Evolutionary conservation across 257 asterid genomes (phyloP).

Genomic region (Solanum etuberosum): DNA sequence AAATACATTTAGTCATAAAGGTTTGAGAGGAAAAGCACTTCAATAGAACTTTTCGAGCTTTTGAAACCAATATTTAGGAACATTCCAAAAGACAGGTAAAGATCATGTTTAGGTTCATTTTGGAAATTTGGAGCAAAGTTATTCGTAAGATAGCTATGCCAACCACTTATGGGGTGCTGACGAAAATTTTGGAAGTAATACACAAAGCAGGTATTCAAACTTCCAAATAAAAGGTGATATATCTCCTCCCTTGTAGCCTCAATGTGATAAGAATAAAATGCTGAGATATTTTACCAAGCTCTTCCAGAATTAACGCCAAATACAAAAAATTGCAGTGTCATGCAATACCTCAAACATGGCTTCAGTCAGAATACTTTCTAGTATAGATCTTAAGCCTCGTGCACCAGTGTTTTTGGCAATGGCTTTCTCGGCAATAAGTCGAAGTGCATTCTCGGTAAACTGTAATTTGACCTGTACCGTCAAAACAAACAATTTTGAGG

Average conservation of each 20-base stretch:
- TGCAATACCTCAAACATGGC: constrained; percentile 83
- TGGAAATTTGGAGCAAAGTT: background rate
- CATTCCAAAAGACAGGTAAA: background rate
- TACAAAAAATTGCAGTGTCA: background rate
- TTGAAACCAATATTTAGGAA: background rate
- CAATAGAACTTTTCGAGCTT: background rate
- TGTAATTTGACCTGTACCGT: constrained; percentile 50
- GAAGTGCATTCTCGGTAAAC: constrained; percentile 55
- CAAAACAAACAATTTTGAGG: background rate
- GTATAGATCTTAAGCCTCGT: constrained; percentile 86
- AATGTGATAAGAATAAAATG: background rate
- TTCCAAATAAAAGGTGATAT: background rate
- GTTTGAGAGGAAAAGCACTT: background rate
- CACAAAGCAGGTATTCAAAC: background rate
- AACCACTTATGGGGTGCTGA: background rate
- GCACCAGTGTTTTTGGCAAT: constrained; percentile 78
- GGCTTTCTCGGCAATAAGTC: constrained; percentile 72
- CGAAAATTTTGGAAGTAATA: background rate
- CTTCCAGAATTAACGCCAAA: background rate
- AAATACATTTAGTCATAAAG: background rate
- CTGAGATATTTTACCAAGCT: background rate
- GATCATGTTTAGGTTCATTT: background rate
- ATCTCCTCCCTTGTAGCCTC: background rate
- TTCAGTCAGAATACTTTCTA: constrained; percentile 74
- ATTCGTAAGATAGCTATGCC: background rate